Conservation (phyloP, 805 yeast genomes). For the Cyberlindnera samutprakarnensis region DNA sequence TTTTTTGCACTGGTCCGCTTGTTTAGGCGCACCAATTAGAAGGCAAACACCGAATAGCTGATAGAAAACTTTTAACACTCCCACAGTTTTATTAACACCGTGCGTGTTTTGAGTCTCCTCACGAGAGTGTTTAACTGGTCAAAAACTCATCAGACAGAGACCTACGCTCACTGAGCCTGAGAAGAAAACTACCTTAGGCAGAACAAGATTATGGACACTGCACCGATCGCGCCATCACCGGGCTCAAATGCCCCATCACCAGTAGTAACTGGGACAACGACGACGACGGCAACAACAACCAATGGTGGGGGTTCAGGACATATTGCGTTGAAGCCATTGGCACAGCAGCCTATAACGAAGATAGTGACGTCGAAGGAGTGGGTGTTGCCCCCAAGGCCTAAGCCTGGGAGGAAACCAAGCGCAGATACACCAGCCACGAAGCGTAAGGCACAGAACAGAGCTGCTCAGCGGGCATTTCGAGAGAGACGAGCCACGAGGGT, state of each 20-base stretch:
- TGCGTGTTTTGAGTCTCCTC: too few relatives aligned
- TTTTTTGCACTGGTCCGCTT: too few relatives aligned
- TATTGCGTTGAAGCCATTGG: background rate
- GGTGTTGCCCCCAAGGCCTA: constrained; percentile 77
- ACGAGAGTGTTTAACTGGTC: too few relatives aligned
- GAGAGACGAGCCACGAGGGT: constrained; percentile 81
- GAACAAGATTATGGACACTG: background rate
- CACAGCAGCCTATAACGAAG: constrained; percentile 27
- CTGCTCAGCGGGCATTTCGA: constrained; percentile 90
- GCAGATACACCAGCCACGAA: constrained; percentile 78
- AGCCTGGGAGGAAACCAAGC: constrained; percentile 56
- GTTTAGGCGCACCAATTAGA: too few relatives aligned
- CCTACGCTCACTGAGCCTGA: too few relatives aligned
- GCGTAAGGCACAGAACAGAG: constrained; percentile 85
- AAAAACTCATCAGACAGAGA: too few relatives aligned
- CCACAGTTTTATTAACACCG: too few relatives aligned
- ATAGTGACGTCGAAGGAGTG: constrained; percentile 64
- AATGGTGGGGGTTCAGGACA: background rate
- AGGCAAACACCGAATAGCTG: too few relatives aligned
- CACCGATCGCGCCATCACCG: constrained; percentile 3
- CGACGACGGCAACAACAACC: background rate
- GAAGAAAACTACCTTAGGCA: too few relatives aligned
- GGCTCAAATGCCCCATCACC: constrained; percentile 1
- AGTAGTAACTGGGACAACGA: too few relatives aligned
- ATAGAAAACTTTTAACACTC: too few relatives aligned